These are phyloP conservation scores for Talaromyces albobiverticillius DNA, from an alignment of 2,329 filamentous ascomycete genomes.

Conservation along the genomic window DNA sequence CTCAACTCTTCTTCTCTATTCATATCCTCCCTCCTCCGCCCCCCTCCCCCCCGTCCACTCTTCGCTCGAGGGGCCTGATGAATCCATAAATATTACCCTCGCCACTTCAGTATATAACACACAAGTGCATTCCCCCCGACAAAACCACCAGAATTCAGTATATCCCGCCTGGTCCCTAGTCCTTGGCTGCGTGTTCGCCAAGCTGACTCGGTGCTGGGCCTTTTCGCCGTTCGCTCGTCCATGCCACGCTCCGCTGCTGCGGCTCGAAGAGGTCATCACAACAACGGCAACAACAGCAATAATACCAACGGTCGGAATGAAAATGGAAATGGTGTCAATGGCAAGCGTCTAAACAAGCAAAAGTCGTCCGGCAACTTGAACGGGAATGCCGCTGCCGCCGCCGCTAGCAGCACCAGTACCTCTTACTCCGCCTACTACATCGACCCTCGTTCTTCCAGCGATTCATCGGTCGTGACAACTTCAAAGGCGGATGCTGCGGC, in stretches of 20 bases:
- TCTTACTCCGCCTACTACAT: conserved; percentile 36
- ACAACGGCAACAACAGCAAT: conserved; percentile 57
- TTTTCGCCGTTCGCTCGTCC: conserved; percentile 38
- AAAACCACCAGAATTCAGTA: too few species aligned
- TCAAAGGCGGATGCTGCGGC: conserved; percentile 24
- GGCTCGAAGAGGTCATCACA: conserved; percentile 58
- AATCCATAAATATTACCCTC: conserved; percentile 2
- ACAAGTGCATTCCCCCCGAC: not conserved
- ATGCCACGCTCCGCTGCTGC: conserved; percentile 50
- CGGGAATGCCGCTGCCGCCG: conserved; percentile 31
- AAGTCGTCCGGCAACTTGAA: conserved; percentile 57
- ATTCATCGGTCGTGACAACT: conserved; percentile 30
- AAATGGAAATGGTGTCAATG: conserved; percentile 78
- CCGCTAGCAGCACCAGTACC: conserved; percentile 41
- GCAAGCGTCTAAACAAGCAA: conserved; percentile 63
- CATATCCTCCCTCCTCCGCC: conserved; percentile 11
- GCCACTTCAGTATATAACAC: not conserved
- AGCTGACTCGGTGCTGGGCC: conserved; percentile 45
- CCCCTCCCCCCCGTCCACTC: conserved; percentile 15
- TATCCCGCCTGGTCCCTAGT: conserved; percentile 39
- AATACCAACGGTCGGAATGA: conserved; percentile 69
- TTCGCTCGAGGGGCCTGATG: not conserved
- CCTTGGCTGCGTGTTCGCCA: conserved; percentile 48
- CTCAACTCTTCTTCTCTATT: not conserved
- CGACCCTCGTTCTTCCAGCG: conserved; percentile 39